Percentiles rank a stretch among this genome's conserved stretches.
phyloP scores from a whole-genome alignment of 495 filamentous ascomycete genomes.

The Aspergillus ellipticus region DNA sequence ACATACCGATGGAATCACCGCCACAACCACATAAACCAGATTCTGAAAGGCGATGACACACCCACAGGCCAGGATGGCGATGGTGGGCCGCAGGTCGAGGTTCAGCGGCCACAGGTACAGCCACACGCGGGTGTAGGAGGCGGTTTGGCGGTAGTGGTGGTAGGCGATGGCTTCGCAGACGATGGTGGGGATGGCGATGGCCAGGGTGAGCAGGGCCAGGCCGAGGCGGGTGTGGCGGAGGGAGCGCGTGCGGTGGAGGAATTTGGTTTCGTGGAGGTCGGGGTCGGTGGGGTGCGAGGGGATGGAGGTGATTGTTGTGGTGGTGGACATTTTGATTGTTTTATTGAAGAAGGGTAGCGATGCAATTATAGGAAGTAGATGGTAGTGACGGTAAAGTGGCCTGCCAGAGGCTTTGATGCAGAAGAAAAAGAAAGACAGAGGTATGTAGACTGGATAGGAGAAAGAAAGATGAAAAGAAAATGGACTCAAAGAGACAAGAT shows the following conservation, averaged over 20 bases:
- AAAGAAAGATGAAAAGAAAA: slow-evolving; percentile 3
- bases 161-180: slow-evolving; percentile 41
- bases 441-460: too few species aligned
- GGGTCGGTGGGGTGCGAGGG: slow-evolving; percentile 23
- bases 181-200: slow-evolving; percentile 34
- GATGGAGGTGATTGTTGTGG: slow-evolving; percentile 12
- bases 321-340: background rate
- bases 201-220: slow-evolving; percentile 32
- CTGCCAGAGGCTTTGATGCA: slow-evolving; percentile 17
- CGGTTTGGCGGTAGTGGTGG: slow-evolving; percentile 37
- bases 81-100: slow-evolving; percentile 44
- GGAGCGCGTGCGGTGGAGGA: slow-evolving; percentile 33
- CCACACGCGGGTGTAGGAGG: slow-evolving; percentile 29
- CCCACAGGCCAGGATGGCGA: slow-evolving; percentile 42
- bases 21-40: slow-evolving; percentile 36
- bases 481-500: background rate
- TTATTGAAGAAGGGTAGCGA: background rate
- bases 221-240: slow-evolving; percentile 38
- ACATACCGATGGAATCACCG: slow-evolving; percentile 45
- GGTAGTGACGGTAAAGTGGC: background rate
- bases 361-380: background rate
- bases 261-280: slow-evolving; percentile 31
- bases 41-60: slow-evolving; percentile 37
- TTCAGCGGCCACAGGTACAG: slow-evolving; percentile 50
- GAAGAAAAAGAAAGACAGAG: background rate